Evolutionary conservation across 164 flowering plant genomes (phyloP).

Genomic region (Echeveria elegans): DNA sequence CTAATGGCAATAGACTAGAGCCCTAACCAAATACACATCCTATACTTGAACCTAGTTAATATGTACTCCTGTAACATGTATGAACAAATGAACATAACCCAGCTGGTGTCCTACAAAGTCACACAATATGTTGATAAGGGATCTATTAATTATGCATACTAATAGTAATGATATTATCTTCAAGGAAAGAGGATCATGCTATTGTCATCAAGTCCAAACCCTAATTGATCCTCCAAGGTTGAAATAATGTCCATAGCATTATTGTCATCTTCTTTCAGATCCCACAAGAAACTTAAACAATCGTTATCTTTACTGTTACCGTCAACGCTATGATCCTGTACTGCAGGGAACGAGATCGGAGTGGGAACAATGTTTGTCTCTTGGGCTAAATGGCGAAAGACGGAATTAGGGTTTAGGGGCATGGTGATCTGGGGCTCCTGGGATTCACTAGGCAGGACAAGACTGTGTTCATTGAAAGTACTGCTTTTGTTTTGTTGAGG

Average conservation of each 20-base stretch:
- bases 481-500: conserved; percentile 1
- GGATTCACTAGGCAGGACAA: background rate
- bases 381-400: background rate
- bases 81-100: background rate
- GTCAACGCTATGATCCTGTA: background rate
- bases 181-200: conserved; percentile 2
- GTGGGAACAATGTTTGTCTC: background rate
- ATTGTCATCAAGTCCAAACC: conserved; percentile 4
- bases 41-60: too few species aligned
- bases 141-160: background rate
- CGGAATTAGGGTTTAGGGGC: background rate
- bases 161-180: background rate
- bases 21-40: background rate
- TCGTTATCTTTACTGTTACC: background rate
- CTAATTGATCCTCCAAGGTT: background rate
- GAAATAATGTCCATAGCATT: conserved; percentile 2
- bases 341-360: background rate
- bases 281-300: conserved; percentile 4
- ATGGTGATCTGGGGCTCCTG: background rate
- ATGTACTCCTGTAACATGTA: too few species aligned
- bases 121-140: background rate
- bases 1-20: background rate
- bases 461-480: background rate
- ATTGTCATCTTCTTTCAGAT: background rate
- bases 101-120: background rate